Percentiles rank a stretch among this genome's conserved stretches.
Conservation (phyloP, 1,284 basidiomycete genomes). For the Inonotus obliquus region DNA sequence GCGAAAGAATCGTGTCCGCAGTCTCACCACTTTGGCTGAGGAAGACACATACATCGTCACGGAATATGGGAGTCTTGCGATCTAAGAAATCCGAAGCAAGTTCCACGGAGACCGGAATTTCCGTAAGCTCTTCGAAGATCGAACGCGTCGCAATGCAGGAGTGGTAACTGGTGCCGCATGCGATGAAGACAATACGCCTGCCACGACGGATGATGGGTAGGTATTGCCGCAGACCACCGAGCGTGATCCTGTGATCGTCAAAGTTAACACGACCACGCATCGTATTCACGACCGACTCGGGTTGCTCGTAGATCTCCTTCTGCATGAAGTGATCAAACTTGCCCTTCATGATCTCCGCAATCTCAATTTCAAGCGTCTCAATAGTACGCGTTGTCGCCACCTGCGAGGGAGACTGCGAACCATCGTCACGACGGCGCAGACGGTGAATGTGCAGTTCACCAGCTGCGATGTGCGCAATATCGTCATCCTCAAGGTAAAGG, state of each 20-base stretch:
- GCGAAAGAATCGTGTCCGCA: slow-evolving; percentile 94
- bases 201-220: slow-evolving; percentile 94
- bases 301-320: slow-evolving; percentile 99
- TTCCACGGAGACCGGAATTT: slow-evolving; percentile 97
- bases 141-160: slow-evolving; percentile 96
- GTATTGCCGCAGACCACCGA: slow-evolving; percentile 95
- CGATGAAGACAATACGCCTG: slow-evolving; percentile 93
- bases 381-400: slow-evolving; percentile 87
- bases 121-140: slow-evolving; percentile 98
- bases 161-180: slow-evolving; percentile 98
- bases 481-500: slow-evolving; percentile 98
- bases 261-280: slow-evolving; percentile 99
- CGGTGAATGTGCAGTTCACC: slow-evolving; percentile 99
- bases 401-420: slow-evolving; percentile 48
- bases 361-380: slow-evolving; percentile 97
- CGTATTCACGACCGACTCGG: slow-evolving; percentile 99
- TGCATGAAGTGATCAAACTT: slow-evolving; percentile 99
- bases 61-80: slow-evolving; percentile 98
- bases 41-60: slow-evolving; percentile 97
- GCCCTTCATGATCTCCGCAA: slow-evolving; percentile 99
- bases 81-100: slow-evolving; percentile 98
- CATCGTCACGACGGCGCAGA: slow-evolving; percentile 83
- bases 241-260: slow-evolving; percentile 85
- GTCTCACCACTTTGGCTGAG: slow-evolving; percentile 98
- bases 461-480: slow-evolving; percentile 96